Percentiles rank a stretch among this genome's conserved stretches.
These are phyloP conservation scores for Neocucurbitaria cava DNA, from an alignment of 2,329 filamentous ascomycete genomes.

Conservation along the genomic window DNA sequence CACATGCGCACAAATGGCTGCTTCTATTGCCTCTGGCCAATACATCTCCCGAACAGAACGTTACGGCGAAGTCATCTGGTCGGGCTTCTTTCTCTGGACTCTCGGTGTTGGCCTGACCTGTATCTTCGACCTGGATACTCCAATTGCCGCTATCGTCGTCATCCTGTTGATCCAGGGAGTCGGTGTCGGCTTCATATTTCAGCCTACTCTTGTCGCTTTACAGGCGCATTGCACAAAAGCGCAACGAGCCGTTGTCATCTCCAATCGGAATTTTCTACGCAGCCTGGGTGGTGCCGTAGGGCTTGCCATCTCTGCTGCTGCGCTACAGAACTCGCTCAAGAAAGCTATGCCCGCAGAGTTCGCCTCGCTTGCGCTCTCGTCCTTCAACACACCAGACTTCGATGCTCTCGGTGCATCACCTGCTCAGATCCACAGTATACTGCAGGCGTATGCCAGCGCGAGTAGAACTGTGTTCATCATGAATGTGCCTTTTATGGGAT, in stretches of 20 bases:
- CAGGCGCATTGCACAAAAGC: constrained; percentile 60
- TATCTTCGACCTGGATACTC: constrained; percentile 55
- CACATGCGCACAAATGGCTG: constrained; percentile 26
- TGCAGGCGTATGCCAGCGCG: constrained; percentile 61
- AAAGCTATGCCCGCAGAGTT: constrained; percentile 21
- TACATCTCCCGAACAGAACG: constrained; percentile 65
- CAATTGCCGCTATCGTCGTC: constrained; percentile 57
- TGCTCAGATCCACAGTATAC: constrained; percentile 43
- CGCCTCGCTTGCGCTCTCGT: constrained; percentile 8
- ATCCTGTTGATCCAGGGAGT: constrained; percentile 58
- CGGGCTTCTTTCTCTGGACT: constrained; percentile 57
- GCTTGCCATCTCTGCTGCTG: constrained; percentile 55
- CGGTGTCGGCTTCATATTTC: constrained; percentile 59
- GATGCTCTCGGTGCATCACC: constrained; percentile 9
- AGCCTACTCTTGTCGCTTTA: constrained; percentile 61
- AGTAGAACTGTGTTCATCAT: constrained; percentile 64
- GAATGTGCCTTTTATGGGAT: constrained; percentile 61
- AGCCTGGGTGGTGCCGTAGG: constrained; percentile 65
- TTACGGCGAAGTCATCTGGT: constrained; percentile 57
- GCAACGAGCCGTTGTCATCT: constrained; percentile 68
- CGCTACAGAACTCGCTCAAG: constrained; percentile 24
- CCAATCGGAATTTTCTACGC: constrained; percentile 68
- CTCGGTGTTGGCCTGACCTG: constrained; percentile 62
- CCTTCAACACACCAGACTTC: constrained; percentile 22
- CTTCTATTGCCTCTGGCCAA: constrained; percentile 60